Conservation (phyloP, 192 early-diverging fungal species). For the Funneliformis geosporum region DNA sequence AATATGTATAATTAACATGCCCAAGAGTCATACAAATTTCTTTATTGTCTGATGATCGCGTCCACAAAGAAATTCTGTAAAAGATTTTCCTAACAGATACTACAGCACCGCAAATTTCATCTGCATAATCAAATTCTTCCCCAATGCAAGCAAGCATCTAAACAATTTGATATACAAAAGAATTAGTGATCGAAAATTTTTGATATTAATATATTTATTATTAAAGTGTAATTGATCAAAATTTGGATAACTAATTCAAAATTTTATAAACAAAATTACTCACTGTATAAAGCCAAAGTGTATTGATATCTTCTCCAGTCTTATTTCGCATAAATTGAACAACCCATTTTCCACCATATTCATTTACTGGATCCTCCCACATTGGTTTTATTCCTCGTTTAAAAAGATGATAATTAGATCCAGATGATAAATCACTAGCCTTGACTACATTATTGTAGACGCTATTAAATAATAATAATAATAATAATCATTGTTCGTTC, state of each 20-base stretch:
- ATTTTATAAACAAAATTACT: too few species aligned
- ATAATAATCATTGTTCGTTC: background rate
- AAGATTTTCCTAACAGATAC: constrained; percentile 81
- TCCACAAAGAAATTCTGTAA: constrained; percentile 89
- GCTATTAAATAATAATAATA: constrained; percentile 35
- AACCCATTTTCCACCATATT: constrained; percentile 90
- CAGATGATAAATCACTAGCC: constrained; percentile 67
- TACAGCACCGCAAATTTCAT: constrained; percentile 88
- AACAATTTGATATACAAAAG: constrained; percentile 14
- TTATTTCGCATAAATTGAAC: constrained; percentile 70
- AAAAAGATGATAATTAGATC: constrained; percentile 94
- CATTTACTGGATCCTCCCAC: constrained; percentile 95
- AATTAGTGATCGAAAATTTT: constrained; percentile 18
- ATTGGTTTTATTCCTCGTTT: constrained; percentile 87
- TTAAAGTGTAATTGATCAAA: too few species aligned
- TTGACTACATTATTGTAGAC: constrained; percentile 88
- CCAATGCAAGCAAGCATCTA: constrained; percentile 88
- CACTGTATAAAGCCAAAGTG: constrained; percentile 85
- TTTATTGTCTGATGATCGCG: constrained; percentile 57
- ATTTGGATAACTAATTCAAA: too few species aligned
- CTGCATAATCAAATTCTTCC: constrained; percentile 74
- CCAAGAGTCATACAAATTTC: constrained; percentile 53
- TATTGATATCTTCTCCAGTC: constrained; percentile 74
- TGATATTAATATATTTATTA: constrained; percentile 27
- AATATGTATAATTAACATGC: constrained; percentile 45